A percentile compares a stretch with the other conserved stretches of the same genome.
Conservation (phyloP, 768 basidiomycete genomes). For the Pluteus cervinus region DNA sequence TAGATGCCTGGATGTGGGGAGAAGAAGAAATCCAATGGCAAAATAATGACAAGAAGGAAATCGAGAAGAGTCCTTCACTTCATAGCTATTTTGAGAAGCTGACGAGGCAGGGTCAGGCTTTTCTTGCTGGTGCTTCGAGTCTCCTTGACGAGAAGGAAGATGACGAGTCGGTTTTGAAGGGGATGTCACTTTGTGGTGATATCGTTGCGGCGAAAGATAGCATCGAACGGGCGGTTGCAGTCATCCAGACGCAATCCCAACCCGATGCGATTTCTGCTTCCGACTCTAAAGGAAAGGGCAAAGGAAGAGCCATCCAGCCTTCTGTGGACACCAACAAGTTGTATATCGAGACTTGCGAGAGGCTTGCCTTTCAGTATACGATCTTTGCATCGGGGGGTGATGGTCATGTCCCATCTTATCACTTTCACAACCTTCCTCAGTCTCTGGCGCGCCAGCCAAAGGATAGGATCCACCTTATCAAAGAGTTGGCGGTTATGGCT, state of each 20-base stretch:
- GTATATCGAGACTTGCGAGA: conserved; percentile 40
- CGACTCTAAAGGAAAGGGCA: conserved; percentile 17
- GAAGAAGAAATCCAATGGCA: conserved; percentile 38
- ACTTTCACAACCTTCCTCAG: conserved; percentile 27
- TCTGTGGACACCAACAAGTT: conserved; percentile 29
- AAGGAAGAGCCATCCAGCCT: conserved; percentile 23
- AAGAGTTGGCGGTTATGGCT: conserved; percentile 50
- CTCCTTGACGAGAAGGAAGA: conserved; percentile 29
- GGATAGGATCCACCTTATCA: conserved; percentile 44
- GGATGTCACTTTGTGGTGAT: conserved; percentile 43
- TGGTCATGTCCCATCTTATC: conserved; percentile 19
- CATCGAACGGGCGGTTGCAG: conserved; percentile 39
- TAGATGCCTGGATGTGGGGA: conserved; percentile 44
- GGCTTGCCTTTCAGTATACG: conserved; percentile 41
- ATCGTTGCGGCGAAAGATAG: conserved; percentile 44
- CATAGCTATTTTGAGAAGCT: conserved; percentile 50
- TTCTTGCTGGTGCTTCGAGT: conserved; percentile 36
- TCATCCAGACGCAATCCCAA: conserved; percentile 20
- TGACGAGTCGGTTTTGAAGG: conserved; percentile 34
- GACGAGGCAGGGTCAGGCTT: conserved; percentile 44
- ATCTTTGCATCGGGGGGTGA: conserved; percentile 18
- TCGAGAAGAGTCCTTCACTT: conserved; percentile 32
- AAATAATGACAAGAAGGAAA: conserved; percentile 16
- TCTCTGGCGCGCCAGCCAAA: conserved; percentile 38
- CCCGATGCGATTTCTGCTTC: conserved; percentile 3